phyloP scores from a whole-genome alignment of 768 basidiomycete species.

The Suillus plorans region DNA sequence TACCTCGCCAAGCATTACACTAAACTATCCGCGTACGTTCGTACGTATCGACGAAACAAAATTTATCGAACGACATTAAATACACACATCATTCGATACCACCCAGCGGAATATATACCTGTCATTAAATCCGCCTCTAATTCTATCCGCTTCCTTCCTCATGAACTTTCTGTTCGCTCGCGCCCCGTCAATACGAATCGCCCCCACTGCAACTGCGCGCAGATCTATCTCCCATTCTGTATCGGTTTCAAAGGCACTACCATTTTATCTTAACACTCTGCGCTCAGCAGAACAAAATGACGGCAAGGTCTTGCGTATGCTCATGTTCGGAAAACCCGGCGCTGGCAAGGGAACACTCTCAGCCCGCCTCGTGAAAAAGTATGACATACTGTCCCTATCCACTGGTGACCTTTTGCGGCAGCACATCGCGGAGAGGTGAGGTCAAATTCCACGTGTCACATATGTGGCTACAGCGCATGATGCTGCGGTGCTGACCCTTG shows the following conservation, averaged over 20 bases:
- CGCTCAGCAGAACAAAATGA: constrained; percentile 24
- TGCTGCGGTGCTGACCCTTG: background rate
- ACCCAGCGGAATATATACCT: constrained; percentile 19
- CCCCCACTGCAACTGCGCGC: constrained; percentile 17
- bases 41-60: background rate
- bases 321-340: constrained; percentile 63
- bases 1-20: too few species aligned
- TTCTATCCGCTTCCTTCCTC: background rate
- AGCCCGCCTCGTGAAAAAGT: constrained; percentile 72
- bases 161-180: constrained; percentile 21
- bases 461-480: background rate
- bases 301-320: constrained; percentile 42
- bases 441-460: constrained; percentile 7
- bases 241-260: constrained; percentile 40
- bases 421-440: constrained; percentile 69
- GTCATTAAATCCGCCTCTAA: background rate
- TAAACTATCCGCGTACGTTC: too few species aligned
- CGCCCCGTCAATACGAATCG: constrained; percentile 13
- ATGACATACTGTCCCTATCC: constrained; percentile 74
- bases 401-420: constrained; percentile 85
- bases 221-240: constrained; percentile 30
- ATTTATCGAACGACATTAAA: constrained; percentile 11
- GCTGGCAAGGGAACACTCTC: constrained; percentile 86
- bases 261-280: constrained; percentile 50
- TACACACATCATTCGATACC: constrained; percentile 17